Base-by-base conservation (phyloP, 1,139 yeast species). In the Magnusiomyces tetraspermus region DNA sequence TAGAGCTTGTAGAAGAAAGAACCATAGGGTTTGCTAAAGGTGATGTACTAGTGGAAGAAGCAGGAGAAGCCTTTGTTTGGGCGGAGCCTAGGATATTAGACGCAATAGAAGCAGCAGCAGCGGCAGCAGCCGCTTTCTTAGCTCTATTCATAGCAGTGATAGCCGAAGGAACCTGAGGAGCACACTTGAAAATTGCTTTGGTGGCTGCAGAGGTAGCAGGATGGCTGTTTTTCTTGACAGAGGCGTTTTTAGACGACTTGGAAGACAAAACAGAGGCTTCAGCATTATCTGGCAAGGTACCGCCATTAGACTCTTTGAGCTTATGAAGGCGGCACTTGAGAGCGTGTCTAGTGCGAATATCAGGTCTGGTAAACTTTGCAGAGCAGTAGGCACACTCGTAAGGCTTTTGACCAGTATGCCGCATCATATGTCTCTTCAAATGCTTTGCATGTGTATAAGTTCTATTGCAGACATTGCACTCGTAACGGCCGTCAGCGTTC, bases 381-480 rank as follows among this genome's bases (percentile, higher is more conserved):
- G 51, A 37, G 53, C 68, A 65, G 55, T 56, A 57, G 3, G 57
- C 57, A 52, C 68, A 65, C 13, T 54, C 58, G 51, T 60, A 64
- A 11, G 67, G 67, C 19, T 61, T 55, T 36, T 62, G 60, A 21
- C 68, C 68, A 13, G 67, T 61, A 55, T 65, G 70, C 26, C 60
- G 54, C 46, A 66, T 57, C 60, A 62, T 58, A 49, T 67, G 70
- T 13, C 70, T 60, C 51, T 63, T 60, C 40, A 67, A 61, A 49
- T 67, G 70, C 54, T 67, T 67, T 40, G 62, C 60, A 48, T 67
- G 68, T 21, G 65, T 59, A 50, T 67, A 67, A 11, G 64, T 47
- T 38, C 61, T 58, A 36, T 59, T 55, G 53, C 70, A 67, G 48
- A 54, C 53, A 33, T 55, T 53, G 58, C 70, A 67, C 26, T 53